phyloP scores from a whole-genome alignment of 106 monocot genomes.

The Platanthera zijinensis region DNA sequence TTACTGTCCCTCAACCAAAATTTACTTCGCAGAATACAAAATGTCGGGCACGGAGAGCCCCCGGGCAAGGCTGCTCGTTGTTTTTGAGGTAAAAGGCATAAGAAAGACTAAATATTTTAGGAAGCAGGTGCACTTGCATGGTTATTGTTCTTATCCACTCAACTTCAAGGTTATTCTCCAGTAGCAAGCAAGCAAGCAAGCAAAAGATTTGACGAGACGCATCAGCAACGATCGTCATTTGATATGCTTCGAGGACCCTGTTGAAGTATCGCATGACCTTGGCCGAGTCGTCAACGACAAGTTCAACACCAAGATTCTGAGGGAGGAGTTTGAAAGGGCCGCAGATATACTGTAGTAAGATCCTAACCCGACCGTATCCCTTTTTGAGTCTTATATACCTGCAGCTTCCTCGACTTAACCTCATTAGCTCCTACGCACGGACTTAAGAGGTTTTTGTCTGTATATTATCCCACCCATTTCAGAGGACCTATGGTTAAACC shows the following conservation, averaged over 20 bases:
- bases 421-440: not conserved
- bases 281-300: slow-evolving; percentile 96
- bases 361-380: slow-evolving; percentile 41
- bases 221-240: slow-evolving; percentile 87
- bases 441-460: not conserved
- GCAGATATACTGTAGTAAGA: slow-evolving; percentile 74
- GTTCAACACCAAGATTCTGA: slow-evolving; percentile 64
- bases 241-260: slow-evolving; percentile 96
- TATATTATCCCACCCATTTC: not conserved
- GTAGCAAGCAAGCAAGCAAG: slow-evolving; percentile 42
- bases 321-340: slow-evolving; percentile 92
- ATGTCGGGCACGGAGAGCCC: too few species aligned
- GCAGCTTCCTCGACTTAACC: not conserved
- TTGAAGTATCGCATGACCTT: slow-evolving; percentile 82
- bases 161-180: too few species aligned
- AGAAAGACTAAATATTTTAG: too few species aligned
- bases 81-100: too few species aligned
- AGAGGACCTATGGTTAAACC: too few species aligned
- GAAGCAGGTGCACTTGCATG: too few species aligned
- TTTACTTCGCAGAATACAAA: too few species aligned
- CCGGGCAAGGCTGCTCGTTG: too few species aligned
- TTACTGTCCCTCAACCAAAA: too few species aligned
- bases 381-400: slow-evolving; percentile 70
- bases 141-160: too few species aligned
- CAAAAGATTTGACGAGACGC: slow-evolving; percentile 87